Evolutionary conservation across 2,329 filamentous ascomycete species (phyloP), one percentile per base, ranked within the genome.

Genomic region (Amauroascus verrucosus): DNA sequence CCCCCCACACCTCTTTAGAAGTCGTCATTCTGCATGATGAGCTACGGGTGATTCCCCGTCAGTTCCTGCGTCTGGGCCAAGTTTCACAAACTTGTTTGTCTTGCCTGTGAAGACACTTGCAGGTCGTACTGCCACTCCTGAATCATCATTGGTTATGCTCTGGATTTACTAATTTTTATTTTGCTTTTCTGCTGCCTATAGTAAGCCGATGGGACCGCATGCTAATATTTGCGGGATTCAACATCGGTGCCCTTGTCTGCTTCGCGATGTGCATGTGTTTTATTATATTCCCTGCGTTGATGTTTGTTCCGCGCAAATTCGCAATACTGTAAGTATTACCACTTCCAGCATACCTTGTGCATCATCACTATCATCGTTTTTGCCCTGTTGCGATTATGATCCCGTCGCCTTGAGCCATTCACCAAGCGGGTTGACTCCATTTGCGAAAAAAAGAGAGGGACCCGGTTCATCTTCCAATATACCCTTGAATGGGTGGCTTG

Each of bases 171-270:
- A 14, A 13, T 35, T 30, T n/a, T 54, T 40, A 45, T 40, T 46
- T 13, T 38, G 18, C 46, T 9, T 26, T 13, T 35, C 30, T 38
- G 24, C 38, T 26, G 51, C 54, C 64, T 64, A 66, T 72, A 97
- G 93, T 98, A 75, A 95, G 88, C 74, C 82, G 91, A 74, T 97
- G 91, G 93, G 93, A 98, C 73, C 86, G 91, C 54, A 75, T 97
- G 66, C 78, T 98, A 68, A 81, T 97, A 64, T 98, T 98, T 72
- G 84, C 81, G 60, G 88, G 84, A 65, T 94, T 91, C 75, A 95
- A 95, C 72, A 71, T 95, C 62, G 89, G 85, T 57, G 89, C 93
- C 59, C 77, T 88, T 59, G 88, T 86, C 61, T 91, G 94, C 76
- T 97, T 98, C 76, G 82, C 94, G 68, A 82, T 95, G 63, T 71